Evolutionary conservation across 1,284 basidiomycete species (phyloP).

Genomic region (Boletellus deceptivus): DNA sequence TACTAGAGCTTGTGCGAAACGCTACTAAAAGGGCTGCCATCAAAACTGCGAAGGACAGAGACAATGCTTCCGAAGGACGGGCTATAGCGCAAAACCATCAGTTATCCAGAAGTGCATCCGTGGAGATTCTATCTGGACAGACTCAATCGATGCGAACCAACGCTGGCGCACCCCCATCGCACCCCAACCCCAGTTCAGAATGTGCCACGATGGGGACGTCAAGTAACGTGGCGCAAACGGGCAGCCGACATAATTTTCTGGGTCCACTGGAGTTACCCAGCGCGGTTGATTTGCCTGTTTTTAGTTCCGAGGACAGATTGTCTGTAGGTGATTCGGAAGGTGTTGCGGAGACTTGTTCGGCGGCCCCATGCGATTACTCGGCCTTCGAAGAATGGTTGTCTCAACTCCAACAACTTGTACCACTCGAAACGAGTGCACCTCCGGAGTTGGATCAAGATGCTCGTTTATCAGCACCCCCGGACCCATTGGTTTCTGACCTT

Average conservation of each 20-base stretch:
- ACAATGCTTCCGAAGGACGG: background rate
- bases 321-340: slow-evolving; percentile 4
- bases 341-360: slow-evolving; percentile 3
- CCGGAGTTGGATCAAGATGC: slow-evolving; percentile 14
- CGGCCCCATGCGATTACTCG: slow-evolving; percentile 33
- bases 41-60: slow-evolving; percentile 33
- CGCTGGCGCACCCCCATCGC: background rate
- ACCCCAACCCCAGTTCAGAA: background rate
- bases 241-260: background rate
- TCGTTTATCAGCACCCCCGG: background rate
- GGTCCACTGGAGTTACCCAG: slow-evolving; percentile 2
- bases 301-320: slow-evolving; percentile 7
- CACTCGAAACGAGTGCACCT: slow-evolving; percentile 8
- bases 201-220: background rate
- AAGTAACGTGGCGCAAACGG: background rate
- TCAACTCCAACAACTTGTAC: slow-evolving; percentile 43
- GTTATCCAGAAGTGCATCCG: slow-evolving; percentile 16
- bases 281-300: background rate
- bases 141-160: background rate
- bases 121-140: slow-evolving; percentile 12
- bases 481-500: background rate
- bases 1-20: slow-evolving; percentile 56
- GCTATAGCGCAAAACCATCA: background rate
- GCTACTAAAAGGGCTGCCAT: slow-evolving; percentile 55
- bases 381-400: slow-evolving; percentile 52